phyloP scores from a whole-genome alignment of 2,329 filamentous ascomycete genomes.

The Trichoderma hamatum region DNA sequence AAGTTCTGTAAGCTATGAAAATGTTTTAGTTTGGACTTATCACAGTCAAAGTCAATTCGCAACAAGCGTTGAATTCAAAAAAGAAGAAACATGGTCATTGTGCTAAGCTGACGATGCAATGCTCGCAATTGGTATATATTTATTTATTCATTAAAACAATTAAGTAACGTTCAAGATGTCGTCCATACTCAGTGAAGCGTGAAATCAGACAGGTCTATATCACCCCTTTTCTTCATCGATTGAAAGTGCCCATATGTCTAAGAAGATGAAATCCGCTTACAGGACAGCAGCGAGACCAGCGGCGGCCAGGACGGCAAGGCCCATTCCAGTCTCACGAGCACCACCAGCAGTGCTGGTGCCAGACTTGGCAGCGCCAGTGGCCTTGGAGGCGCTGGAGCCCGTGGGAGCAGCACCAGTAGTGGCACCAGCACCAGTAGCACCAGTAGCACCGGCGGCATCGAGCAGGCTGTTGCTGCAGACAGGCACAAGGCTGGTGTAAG shows the following conservation, averaged over 20 bases:
- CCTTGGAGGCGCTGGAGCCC: constrained; percentile 2
- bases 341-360: constrained; percentile 25
- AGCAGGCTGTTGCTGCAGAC: constrained; percentile 31
- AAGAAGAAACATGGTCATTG: not conserved
- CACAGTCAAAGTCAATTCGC: not conserved
- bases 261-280: constrained; percentile 30
- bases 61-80: too few species aligned
- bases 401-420: constrained; percentile 7
- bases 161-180: not conserved
- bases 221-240: not conserved
- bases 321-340: constrained; percentile 36
- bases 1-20: not conserved
- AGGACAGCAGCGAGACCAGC: constrained; percentile 38
- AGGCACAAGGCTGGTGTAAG: constrained; percentile 31
- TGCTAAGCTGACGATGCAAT: not conserved
- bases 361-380: not conserved
- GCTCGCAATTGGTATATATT: not conserved
- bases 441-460: not conserved
- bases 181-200: not conserved
- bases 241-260: not conserved
- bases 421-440: constrained; percentile 22
- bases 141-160: not conserved
- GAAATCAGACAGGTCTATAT: not conserved
- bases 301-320: constrained; percentile 38
- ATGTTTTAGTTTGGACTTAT: not conserved